These are phyloP conservation scores for Fistulifera solaris DNA, from an alignment of 108 stramenopile species.

Conservation along the genomic window DNA sequence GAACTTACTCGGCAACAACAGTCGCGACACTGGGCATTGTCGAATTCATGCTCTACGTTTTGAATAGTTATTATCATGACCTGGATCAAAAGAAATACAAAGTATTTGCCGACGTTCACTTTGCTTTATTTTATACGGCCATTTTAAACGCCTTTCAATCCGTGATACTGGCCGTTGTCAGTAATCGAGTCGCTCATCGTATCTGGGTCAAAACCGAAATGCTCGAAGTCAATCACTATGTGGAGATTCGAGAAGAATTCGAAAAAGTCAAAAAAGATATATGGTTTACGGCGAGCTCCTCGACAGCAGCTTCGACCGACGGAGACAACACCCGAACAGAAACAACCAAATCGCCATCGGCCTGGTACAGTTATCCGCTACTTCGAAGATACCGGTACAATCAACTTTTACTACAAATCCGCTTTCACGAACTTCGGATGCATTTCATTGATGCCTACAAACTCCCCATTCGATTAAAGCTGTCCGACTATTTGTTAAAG, in stretches of 20 bases:
- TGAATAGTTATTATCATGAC: conserved; percentile 41
- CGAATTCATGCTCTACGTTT: conserved; percentile 57
- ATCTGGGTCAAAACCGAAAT: conserved; percentile 76
- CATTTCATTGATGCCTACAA: conserved; percentile 73
- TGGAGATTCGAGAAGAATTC: conserved; percentile 83
- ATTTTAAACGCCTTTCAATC: conserved; percentile 79
- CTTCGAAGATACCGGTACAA: conserved; percentile 25
- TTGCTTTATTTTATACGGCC: conserved; percentile 79
- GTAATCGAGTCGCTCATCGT: conserved; percentile 33
- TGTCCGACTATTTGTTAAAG: conserved; percentile 69
- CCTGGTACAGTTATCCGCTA: conserved; percentile 14
- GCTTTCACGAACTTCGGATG: conserved; percentile 76
- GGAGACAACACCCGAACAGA: background rate
- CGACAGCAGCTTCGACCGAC: too few species aligned
- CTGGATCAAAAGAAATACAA: conserved; percentile 45
- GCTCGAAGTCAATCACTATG: conserved; percentile 80
- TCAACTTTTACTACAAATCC: conserved; percentile 59
- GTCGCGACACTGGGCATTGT: conserved; percentile 55
- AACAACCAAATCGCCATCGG: background rate
- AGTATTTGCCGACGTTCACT: conserved; percentile 80
- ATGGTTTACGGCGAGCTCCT: too few species aligned
- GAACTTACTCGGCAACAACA: too few species aligned
- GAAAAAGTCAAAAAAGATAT: conserved; percentile 30
- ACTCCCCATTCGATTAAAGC: conserved; percentile 58
- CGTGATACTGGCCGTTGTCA: conserved; percentile 40